Evolutionary conservation across 1,284 basidiomycete species (phyloP).

Genomic region (Irpex rosettiformis): DNA sequence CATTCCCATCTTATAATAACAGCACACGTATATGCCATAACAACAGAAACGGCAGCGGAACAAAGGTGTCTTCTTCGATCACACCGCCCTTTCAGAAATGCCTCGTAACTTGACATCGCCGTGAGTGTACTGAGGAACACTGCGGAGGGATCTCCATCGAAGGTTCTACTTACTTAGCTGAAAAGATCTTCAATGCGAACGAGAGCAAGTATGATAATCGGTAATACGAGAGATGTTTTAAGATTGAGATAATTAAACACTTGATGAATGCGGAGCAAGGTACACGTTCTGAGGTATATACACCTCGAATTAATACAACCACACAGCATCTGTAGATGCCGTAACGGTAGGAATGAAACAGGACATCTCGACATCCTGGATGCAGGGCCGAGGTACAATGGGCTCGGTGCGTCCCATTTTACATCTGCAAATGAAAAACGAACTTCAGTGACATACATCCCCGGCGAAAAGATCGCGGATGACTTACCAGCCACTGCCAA

Average conservation of each 20-base stretch:
- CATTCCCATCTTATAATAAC: neutral
- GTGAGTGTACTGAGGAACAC: too few species aligned
- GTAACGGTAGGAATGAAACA: neutral
- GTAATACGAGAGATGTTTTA: too few species aligned
- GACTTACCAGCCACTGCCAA: conserved; percentile 69
- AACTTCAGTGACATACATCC: neutral
- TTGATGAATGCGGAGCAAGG: neutral
- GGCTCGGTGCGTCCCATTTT: neutral
- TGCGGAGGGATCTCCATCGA: too few species aligned
- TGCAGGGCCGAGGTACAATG: too few species aligned
- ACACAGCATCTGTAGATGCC: neutral
- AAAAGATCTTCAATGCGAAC: too few species aligned
- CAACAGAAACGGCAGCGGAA: neutral
- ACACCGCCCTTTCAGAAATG: too few species aligned
- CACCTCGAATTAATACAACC: neutral
- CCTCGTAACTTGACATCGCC: too few species aligned
- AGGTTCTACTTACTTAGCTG: too few species aligned
- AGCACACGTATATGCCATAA: neutral
- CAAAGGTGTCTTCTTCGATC: neutral
- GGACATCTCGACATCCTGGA: too few species aligned
- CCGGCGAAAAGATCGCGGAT: neutral
- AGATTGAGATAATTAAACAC: neutral
- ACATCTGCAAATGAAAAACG: neutral
- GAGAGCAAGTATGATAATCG: too few species aligned
- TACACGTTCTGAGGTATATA: neutral